phyloP scores from a whole-genome alignment of 768 basidiomycete species.

The Megacollybia marginata region DNA sequence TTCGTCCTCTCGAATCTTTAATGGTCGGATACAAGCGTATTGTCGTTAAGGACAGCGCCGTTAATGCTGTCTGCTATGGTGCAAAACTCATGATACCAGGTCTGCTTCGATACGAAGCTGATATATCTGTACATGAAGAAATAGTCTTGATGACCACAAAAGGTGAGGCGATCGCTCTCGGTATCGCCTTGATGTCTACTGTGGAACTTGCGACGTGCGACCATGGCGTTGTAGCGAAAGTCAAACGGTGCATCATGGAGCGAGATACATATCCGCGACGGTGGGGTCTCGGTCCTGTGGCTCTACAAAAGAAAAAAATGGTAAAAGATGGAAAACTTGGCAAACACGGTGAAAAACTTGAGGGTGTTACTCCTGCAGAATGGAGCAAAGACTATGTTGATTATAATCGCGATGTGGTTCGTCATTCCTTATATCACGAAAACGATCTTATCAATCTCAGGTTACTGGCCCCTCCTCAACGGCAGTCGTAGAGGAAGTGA shows the following conservation, averaged over 20 bases:
- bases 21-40: conserved; percentile 96
- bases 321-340: conserved; percentile 96
- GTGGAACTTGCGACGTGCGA: conserved; percentile 97
- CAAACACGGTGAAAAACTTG: conserved; percentile 87
- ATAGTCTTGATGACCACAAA: conserved; percentile 99
- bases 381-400: conserved; percentile 95
- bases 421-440: conserved; percentile 11
- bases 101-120: conserved; percentile 90
- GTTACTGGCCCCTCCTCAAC: conserved; percentile 28
- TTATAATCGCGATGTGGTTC: conserved; percentile 62
- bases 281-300: conserved; percentile 98
- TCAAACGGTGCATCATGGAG: conserved; percentile 99
- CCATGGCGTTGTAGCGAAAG: conserved; percentile 97
- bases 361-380: conserved; percentile 79
- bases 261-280: conserved; percentile 96
- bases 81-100: conserved; percentile 99
- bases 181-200: conserved; percentile 96
- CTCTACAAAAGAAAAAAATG: conserved; percentile 96
- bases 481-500: conserved; percentile 9
- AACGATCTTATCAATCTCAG: conserved; percentile 23
- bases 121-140: conserved; percentile 92
- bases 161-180: conserved; percentile 95
- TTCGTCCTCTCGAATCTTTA: conserved; percentile 90
- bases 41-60: conserved; percentile 97
- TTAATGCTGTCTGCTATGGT: conserved; percentile 98